Evolutionary conservation across 139 green algal species (phyloP), one percentile per base, ranked within the genome.

Genomic region (Tetradesmus obliquus): DNA sequence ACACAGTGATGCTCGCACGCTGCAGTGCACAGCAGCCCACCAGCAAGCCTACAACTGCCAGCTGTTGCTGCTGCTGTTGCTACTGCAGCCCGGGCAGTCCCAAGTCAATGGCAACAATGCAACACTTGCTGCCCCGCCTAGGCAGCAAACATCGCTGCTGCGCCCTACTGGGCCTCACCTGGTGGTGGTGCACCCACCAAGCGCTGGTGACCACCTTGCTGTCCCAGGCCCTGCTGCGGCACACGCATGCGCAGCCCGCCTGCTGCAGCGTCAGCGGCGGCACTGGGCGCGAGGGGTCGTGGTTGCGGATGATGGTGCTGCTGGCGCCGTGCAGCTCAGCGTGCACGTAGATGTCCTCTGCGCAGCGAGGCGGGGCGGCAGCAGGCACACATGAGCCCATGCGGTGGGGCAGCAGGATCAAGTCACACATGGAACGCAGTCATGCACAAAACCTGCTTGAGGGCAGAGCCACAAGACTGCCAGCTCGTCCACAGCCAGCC

Each of bases 241-340:
- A 99, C 88, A 99, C 95, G 82, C 95, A 98, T 0, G 96, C 97
- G 82, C 92, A 93, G 5, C 98, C 98, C 15, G 97, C 98, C 95
- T 99, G 95, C 79, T 94, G 91, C 88, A 99, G 94, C 2, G 96
- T 97, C 7, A 98, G 86, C 0, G 97, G 95, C 8, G 97, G 97
- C 12, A 99, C 90, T 6, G 95, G 94, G 20, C 55, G 5, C 3
- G 20, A 82, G 24, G 90, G 90, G 58, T 90, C 57, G 72, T 90
- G 74, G 90, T 90, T 91, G 80, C 81, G 84, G 51, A 99, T 85
- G 58, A 99, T 97, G 58, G 95, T 99, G 79, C 94, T 97, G n/a
- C 96, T 94, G 22, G 98, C 98, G 66, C 98, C 98, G 80, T 99
- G 98, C 84, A 99, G 95, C 87, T 99, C 98, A 22, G 98, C 98